Conservation (phyloP, 1,284 basidiomycete species). For the Tremellales sp. region DNA sequence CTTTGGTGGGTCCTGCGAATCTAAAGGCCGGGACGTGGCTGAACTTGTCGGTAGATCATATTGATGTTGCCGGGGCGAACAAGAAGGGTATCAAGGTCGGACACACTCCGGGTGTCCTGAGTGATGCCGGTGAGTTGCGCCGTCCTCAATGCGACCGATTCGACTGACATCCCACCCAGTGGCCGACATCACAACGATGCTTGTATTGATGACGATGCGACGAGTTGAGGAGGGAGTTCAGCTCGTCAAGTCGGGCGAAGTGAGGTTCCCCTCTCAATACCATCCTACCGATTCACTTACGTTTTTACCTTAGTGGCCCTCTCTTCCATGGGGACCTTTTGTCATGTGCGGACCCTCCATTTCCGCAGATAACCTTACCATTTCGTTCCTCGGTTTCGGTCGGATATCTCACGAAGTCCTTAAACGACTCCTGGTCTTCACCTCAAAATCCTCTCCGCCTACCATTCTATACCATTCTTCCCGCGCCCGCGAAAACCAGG, state of each 20-base stretch:
- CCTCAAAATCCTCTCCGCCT: conserved; percentile 48
- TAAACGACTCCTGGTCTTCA: conserved; percentile 69
- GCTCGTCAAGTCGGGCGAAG: conserved; percentile 65
- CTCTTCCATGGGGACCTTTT: conserved; percentile 72
- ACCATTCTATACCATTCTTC: conserved; percentile 38
- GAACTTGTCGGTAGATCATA: conserved; percentile 62
- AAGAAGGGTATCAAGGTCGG: conserved; percentile 69
- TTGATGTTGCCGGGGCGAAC: conserved; percentile 64
- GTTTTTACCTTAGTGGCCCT: conserved; percentile 53
- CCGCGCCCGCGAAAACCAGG: conserved; percentile 34
- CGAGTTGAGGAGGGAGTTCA: conserved; percentile 63
- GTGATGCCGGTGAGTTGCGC: conserved; percentile 66
- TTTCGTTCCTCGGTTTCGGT: conserved; percentile 91
- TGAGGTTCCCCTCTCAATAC: conserved; percentile 36
- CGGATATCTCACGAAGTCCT: conserved; percentile 81
- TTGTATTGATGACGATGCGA: conserved; percentile 84
- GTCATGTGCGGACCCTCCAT: conserved; percentile 49
- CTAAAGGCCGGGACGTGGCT: neutral
- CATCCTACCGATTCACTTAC: neutral
- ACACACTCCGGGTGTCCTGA: conserved; percentile 86
- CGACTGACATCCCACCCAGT: conserved; percentile 51
- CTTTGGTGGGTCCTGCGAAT: conserved; percentile 57
- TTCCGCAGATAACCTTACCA: conserved; percentile 55
- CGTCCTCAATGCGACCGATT: neutral
- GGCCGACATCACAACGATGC: conserved; percentile 81